Evolutionary conservation across 768 basidiomycete genomes (phyloP), one percentile per base, ranked within the genome.

Genomic region (Tricholoma matsutake): DNA sequence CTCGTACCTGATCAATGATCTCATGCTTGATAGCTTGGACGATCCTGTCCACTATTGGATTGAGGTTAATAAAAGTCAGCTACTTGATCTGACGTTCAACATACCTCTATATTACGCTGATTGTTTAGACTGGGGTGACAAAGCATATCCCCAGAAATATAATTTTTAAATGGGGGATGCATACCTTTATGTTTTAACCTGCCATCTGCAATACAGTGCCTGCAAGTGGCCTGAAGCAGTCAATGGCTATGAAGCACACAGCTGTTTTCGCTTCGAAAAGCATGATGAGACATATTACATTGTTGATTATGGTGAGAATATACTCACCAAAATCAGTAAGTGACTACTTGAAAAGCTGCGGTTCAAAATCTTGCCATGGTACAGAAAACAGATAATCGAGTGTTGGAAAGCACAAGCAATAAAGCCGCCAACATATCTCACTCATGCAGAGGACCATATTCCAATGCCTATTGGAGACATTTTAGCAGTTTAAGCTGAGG

Each of bases 81-180:
- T 60, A 5, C 16, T 35, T 47, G 43, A 60, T 32, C 59, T 29
- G 3, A n/a, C 18, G 11, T 60, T 60, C 45, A 60, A 60, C 20
- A 43, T 55, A 45, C 53, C 59, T 29, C 41, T 55, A 8, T 60
- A 52, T 53, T 55, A 55, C 1, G 59, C 52, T 6, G 29, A 54
- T 31, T 8, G 16, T 2, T 25, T 43, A 10, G 39, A 28, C 1
- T 11, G 25, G 10, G 25, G 28, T 16, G n/a, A n/a, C n/a, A n/a
- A n/a, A n/a, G n/a, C n/a, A n/a, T n/a, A n/a, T n/a, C n/a, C n/a
- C n/a, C n/a, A n/a, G n/a, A n/a, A n/a, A n/a, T n/a, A n/a, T n/a
- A n/a, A n/a, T n/a, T n/a, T n/a, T n/a, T n/a, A n/a, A n/a, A n/a
- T n/a, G n/a, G n/a, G n/a, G n/a, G n/a, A n/a, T n/a, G n/a, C n/a